A percentile compares a stretch with the other conserved stretches of the same genome.
phyloP scores from a whole-genome alignment of 495 filamentous ascomycete genomes.

The Penicillium bovifimosum region DNA sequence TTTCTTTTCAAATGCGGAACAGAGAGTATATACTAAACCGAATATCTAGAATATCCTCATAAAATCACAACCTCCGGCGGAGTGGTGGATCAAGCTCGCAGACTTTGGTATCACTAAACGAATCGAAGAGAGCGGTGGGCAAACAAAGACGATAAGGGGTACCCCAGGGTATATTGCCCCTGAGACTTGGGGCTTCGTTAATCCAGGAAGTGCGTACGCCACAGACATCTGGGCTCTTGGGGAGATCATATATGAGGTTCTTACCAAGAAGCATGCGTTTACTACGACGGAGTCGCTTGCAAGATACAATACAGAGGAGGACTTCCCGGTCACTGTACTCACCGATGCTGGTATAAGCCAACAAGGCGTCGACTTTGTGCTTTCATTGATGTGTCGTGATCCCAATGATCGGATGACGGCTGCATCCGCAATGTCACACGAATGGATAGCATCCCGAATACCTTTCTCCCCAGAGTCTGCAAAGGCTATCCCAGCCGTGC shows the following conservation, averaged over 20 bases:
- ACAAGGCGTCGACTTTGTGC: slow-evolving; percentile 1
- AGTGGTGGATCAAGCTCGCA: slow-evolving; percentile 35
- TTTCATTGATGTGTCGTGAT: slow-evolving; percentile 2
- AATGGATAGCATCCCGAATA: neutral
- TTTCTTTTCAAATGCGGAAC: neutral
- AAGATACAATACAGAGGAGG: neutral
- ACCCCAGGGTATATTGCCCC: slow-evolving; percentile 16
- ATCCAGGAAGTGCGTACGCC: slow-evolving; percentile 3
- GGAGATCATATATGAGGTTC: slow-evolving; percentile 10
- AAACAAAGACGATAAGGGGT: slow-evolving; percentile 7
- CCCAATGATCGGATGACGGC: slow-evolving; percentile 2
- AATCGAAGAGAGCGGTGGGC: slow-evolving; percentile 10
- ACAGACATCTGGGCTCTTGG: slow-evolving; percentile 19
- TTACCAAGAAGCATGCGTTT: slow-evolving; percentile 9
- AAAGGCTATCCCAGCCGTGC: neutral
- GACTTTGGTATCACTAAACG: slow-evolving; percentile 31
- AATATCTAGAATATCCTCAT: slow-evolving; percentile 8
- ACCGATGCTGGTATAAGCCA: neutral
- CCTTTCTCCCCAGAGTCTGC: neutral
- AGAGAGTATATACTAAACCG: neutral
- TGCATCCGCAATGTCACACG: neutral
- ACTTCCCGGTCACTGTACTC: slow-evolving; percentile 1
- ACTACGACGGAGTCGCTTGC: neutral
- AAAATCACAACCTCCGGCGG: slow-evolving; percentile 6
- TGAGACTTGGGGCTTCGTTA: slow-evolving; percentile 8